Percentiles rank a stretch among this genome's conserved stretches.
These are phyloP conservation scores for Nothopassalora personata DNA, from an alignment of 2,329 filamentous ascomycete species.

Conservation along the genomic window DNA sequence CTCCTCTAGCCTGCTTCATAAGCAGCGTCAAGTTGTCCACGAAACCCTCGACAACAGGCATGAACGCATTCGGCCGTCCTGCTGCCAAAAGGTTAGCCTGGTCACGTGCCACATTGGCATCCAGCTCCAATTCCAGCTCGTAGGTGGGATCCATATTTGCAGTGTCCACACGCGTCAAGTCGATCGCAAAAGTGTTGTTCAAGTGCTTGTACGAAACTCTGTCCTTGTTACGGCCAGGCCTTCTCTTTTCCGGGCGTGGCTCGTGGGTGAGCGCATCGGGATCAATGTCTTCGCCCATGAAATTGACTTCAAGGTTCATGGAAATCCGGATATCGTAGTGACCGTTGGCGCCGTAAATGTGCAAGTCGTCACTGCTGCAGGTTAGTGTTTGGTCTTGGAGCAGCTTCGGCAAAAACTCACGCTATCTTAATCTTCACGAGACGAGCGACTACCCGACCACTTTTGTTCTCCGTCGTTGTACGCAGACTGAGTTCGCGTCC, in stretches of 20 bases:
- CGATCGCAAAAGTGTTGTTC: constrained; percentile 68
- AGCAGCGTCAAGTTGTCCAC: constrained; percentile 66
- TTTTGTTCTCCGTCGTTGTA: constrained; percentile 58
- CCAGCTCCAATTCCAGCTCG: constrained; percentile 74
- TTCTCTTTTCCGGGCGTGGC: constrained; percentile 39
- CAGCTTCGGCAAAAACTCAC: neutral
- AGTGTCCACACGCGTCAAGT: constrained; percentile 80
- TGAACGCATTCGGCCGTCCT: constrained; percentile 55
- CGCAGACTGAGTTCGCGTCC: constrained; percentile 59
- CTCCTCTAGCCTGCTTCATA: constrained; percentile 19
- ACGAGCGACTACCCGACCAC: constrained; percentile 61
- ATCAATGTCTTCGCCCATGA: constrained; percentile 53
- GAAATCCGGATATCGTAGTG: constrained; percentile 89
- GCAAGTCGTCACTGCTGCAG: constrained; percentile 58
- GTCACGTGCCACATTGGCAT: constrained; percentile 57
- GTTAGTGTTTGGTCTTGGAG: neutral
- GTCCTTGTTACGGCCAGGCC: constrained; percentile 60
- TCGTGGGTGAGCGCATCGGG: constrained; percentile 48
- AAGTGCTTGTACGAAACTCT: constrained; percentile 85
- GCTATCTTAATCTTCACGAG: constrained; percentile 86
- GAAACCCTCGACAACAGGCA: constrained; percentile 65
- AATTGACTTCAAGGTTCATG: constrained; percentile 85
- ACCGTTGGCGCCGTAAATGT: constrained; percentile 71
- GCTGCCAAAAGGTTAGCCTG: constrained; percentile 56
- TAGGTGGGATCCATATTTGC: constrained; percentile 57